These are phyloP conservation scores for Metarhizium sp. DNA, from an alignment of 2,329 filamentous ascomycete genomes.

Conservation along the genomic window DNA sequence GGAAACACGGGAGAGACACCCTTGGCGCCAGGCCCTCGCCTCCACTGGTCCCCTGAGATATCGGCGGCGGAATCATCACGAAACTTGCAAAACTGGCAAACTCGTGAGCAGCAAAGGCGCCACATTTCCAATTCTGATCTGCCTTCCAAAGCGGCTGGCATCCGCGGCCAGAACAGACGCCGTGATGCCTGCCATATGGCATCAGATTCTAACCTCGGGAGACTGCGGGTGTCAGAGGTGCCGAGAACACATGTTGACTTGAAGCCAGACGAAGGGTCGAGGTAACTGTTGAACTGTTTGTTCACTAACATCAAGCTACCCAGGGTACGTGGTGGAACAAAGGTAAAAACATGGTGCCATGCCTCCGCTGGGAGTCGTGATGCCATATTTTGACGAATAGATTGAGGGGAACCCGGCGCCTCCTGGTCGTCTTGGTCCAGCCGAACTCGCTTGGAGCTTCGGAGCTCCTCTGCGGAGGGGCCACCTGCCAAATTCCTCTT, in stretches of 20 bases:
- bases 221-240: conserved; percentile 12
- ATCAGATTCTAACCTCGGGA: conserved; percentile 43
- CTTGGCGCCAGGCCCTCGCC: conserved; percentile 50
- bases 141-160: conserved; percentile 58
- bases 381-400: conserved; percentile 5
- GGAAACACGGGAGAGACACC: conserved; percentile 60
- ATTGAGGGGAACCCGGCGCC: neutral
- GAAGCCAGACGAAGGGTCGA: conserved; percentile 36
- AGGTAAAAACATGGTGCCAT: conserved; percentile 63
- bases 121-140: conserved; percentile 70
- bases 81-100: conserved; percentile 61
- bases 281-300: conserved; percentile 53
- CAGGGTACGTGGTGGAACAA: conserved; percentile 53
- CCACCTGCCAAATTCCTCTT: neutral
- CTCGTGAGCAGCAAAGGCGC: conserved; percentile 51
- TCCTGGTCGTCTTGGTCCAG: neutral
- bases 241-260: conserved; percentile 12
- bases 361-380: conserved; percentile 46
- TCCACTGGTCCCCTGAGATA: conserved; percentile 35
- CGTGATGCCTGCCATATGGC: conserved; percentile 63
- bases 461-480: neutral
- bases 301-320: conserved; percentile 59
- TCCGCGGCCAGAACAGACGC: conserved; percentile 52
- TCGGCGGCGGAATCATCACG: conserved; percentile 13
- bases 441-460: conserved; percentile 6